Evolutionary conservation across 2,329 filamentous ascomycete genomes (phyloP), one percentile per base, ranked within the genome.

Genomic region (Aspergillus floridensis): DNA sequence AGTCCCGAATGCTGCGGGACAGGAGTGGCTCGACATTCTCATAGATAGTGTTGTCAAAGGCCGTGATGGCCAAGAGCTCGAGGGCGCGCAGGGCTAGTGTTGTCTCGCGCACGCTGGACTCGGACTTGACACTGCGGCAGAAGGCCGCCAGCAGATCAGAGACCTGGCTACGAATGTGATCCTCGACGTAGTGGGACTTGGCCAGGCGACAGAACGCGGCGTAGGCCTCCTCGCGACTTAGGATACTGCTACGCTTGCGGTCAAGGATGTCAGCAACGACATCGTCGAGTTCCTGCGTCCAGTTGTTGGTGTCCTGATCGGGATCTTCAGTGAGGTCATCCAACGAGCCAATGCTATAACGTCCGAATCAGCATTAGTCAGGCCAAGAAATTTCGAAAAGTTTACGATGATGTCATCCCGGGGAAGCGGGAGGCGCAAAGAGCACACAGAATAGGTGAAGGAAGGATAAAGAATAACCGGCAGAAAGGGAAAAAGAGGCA

Each of bases 191-290:
- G 67, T 90, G 86, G 49, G 85, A 82, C 62, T 88, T 90, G 54
- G 93, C 74, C 21, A 90, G 80, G 54, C 87, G 83, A 46, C 83
- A 81, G 72, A 88, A 91, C 1, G 80, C 80, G 49, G 78, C 79
- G 52, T 92, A 78, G 31, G 82, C 83, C 46, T 85, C 80, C 68
- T 92, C 88, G 55, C 92, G 86, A 22, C 86, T 86, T 63, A 90
- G 85, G 24, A 83, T 84, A 65, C 87, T 92, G 74, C 88, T 91
- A 65, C 88, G 86, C 81, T 96, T 96, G 68, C 90, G 87, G 66
- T 90, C 86, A 57, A 88, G 81, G 29, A 96, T 84, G 65, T 90
- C 86, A 51, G 88, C 82, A 63, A 96, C 86, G 59, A 88, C 84
- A 62, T 87, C 83, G 29, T 82, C 79, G 35, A 93, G 77, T 58